Evolutionary conservation across 108 stramenopile species (phyloP).

Genomic region (Skeletonema costatum): DNA sequence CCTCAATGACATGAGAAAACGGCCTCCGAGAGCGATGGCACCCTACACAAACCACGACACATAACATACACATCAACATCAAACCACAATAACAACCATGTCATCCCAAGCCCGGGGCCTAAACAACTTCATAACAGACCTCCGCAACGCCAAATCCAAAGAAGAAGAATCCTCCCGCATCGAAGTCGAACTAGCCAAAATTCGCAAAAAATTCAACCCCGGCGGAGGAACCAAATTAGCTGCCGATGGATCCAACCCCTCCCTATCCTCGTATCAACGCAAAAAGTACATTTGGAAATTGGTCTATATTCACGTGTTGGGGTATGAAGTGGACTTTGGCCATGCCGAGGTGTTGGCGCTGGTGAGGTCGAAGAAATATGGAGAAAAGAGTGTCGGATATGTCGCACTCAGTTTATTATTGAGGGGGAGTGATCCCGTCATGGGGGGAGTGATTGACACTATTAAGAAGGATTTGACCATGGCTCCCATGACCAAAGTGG

Average conservation of each 20-base stretch:
- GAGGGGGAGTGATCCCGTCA: constrained; percentile 87
- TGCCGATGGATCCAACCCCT: constrained; percentile 75
- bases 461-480: constrained; percentile 86
- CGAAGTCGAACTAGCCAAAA: constrained; percentile 97
- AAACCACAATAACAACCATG: constrained; percentile 41
- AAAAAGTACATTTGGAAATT: constrained; percentile 99
- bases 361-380: constrained; percentile 86
- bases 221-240: constrained; percentile 62
- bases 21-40: neutral
- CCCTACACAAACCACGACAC: neutral
- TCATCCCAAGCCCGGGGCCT: constrained; percentile 86
- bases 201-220: constrained; percentile 96
- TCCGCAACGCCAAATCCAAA: constrained; percentile 89
- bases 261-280: constrained; percentile 88
- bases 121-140: constrained; percentile 92
- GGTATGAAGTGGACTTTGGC: constrained; percentile 99
- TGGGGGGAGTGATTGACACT: constrained; percentile 85
- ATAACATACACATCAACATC: neutral
- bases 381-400: constrained; percentile 97
- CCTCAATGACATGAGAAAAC: neutral
- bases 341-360: constrained; percentile 94
- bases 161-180: constrained; percentile 92
- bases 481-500: constrained; percentile 16
- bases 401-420: constrained; percentile 91
- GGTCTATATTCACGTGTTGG: constrained; percentile 97